Evolutionary conservation across 257 asterid species (phyloP).

Genomic region (Solanum ossicruentum): DNA sequence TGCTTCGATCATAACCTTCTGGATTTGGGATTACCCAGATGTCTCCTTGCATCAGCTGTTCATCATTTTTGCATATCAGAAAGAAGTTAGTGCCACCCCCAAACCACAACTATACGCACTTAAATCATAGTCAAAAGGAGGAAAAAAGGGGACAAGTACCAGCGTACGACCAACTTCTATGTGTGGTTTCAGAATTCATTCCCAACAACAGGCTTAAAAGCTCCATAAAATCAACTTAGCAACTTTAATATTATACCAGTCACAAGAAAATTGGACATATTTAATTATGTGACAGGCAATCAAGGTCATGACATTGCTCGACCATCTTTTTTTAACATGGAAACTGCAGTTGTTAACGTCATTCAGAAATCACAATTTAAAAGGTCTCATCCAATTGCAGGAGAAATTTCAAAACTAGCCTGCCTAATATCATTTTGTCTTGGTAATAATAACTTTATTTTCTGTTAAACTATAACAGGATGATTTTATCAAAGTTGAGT

Average conservation of each 20-base stretch:
- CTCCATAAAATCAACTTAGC: not conserved
- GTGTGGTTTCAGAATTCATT: not conserved
- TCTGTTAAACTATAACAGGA: not conserved
- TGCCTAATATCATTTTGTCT: not conserved
- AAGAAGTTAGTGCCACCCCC: not conserved
- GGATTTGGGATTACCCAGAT: constrained; percentile 65
- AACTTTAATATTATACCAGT: not conserved
- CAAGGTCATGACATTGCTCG: not conserved
- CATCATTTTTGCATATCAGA: not conserved
- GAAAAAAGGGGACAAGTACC: not conserved
- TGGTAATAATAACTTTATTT: not conserved
- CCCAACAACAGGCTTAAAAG: not conserved
- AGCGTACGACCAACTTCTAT: not conserved
- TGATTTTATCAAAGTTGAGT: not conserved
- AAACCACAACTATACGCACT: not conserved
- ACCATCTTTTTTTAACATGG: not conserved
- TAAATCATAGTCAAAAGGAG: not conserved
- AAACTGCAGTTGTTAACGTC: not conserved
- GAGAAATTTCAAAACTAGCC: not conserved
- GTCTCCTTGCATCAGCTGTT: constrained; percentile 97
- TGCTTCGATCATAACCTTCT: constrained; percentile 65
- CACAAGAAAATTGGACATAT: not conserved
- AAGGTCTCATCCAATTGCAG: not conserved
- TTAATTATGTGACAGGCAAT: not conserved
- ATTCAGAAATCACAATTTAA: not conserved